phyloP scores from a whole-genome alignment of 345 rosid genomes.

The Boechera retrofracta region DNA sequence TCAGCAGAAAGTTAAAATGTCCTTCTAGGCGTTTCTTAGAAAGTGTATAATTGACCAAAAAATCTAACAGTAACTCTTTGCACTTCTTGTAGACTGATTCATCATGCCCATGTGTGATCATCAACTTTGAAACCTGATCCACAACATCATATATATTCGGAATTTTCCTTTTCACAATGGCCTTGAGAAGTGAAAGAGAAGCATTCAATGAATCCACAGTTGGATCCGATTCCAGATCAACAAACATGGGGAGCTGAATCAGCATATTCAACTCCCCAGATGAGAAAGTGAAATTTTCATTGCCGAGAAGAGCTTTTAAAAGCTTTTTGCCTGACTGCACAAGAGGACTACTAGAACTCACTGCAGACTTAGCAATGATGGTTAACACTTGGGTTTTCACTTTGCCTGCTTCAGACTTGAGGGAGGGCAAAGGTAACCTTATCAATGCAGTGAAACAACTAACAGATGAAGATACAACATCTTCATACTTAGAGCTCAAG shows the following conservation, averaged over 20 bases:
- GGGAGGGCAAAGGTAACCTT: constrained; percentile 71
- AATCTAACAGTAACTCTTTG: constrained; percentile 58
- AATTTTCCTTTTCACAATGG: constrained; percentile 65
- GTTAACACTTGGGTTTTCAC: constrained; percentile 49
- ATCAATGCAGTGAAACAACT: constrained; percentile 64
- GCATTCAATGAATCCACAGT: constrained; percentile 33
- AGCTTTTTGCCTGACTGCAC: constrained; percentile 75
- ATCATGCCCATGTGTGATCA: constrained; percentile 62
- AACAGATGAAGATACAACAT: no score
- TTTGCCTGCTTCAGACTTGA: constrained; percentile 66
- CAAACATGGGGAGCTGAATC: constrained; percentile 70
- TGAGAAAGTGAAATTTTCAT: constrained; percentile 59
- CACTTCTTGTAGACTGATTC: constrained; percentile 63
- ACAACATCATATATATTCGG: constrained; percentile 72
- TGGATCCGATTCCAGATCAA: constrained; percentile 59
- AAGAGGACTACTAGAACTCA: constrained; percentile 57
- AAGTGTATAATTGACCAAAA: constrained; percentile 60
- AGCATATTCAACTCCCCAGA: constrained; percentile 58
- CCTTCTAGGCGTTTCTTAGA: constrained; percentile 56
- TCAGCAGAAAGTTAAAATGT: constrained; percentile 57
- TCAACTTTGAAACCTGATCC: constrained; percentile 57
- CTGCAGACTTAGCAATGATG: constrained; percentile 56
- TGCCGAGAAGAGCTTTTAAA: constrained; percentile 65
- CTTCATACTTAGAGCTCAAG: constrained; percentile 83
- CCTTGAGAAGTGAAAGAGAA: constrained; percentile 70